Evolutionary conservation across 441 rosid genomes (phyloP), one percentile per base, ranked within the genome.

Genomic region (Lepidium campestre): DNA sequence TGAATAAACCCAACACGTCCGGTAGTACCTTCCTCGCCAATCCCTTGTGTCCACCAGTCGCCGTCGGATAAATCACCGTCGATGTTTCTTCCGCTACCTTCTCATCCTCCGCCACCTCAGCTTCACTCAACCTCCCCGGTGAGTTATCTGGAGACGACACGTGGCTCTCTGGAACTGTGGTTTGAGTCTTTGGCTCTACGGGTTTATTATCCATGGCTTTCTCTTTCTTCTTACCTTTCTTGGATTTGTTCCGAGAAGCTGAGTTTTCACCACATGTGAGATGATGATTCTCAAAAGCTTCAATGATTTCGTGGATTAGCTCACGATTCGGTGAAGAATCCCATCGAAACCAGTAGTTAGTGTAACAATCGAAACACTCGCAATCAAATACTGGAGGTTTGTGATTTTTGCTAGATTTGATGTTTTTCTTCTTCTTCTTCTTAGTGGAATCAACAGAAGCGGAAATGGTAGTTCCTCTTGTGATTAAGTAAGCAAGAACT

Each of bases 11-110:
- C 56, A 93, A 52, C 79, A 93, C 88, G 84, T 93, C 97, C 96
- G 98, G 96, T 36, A 93, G 56, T 59, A 90, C 88, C 79, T 93
- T 93, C 74, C 97, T 84, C n/a, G 84, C 98, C 60, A 90, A 66
- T 31, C 97, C 96, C 79, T 79, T 88, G 68, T 80, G 84, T 47
- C 13, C 76, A 25, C 1, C 2, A 23, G 58, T 64, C 13, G 72
- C 63, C 61, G 74, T 35, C 65, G 75, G 52, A 6, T 42, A 46
- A 5, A 20, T 53, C 74, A 53, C 74, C 61, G 49, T 10, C 14
- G 59, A 65, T 17, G 45, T 73, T 25, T 58, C 19, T 8, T 40
- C 36, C 3, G 49, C 53, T 8, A 54, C 72, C 12, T 52, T 22
- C 29, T 10, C 56, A 57, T 55, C 48, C 19, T 32, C 34, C 46